Conservation (phyloP, 2,329 filamentous ascomycete genomes). For the Amauroascus niger region DNA sequence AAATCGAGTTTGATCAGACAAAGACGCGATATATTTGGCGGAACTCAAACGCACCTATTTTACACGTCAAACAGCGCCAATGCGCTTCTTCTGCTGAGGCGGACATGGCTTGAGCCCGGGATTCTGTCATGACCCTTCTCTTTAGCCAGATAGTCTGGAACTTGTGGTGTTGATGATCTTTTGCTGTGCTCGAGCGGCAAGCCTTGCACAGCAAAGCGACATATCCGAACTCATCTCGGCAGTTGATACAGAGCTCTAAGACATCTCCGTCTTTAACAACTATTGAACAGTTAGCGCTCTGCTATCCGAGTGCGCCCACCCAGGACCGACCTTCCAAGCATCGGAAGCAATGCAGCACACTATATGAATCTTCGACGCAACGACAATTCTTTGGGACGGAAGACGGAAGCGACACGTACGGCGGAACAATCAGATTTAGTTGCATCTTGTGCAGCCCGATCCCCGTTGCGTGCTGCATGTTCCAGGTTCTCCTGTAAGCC, state of each 20-base stretch:
- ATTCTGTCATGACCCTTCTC: neutral
- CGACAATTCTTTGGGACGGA: neutral
- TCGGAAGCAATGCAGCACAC: neutral
- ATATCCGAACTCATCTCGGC: neutral
- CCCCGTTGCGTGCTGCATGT: neutral
- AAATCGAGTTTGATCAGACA: neutral
- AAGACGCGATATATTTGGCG: neutral
- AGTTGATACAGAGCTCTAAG: neutral
- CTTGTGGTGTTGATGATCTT: neutral
- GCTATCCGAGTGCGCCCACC: neutral
- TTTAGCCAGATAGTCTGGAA: neutral
- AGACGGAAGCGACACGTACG: neutral
- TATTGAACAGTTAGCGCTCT: neutral
- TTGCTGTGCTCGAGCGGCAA: neutral
- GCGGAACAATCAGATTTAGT: neutral
- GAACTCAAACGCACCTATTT: neutral
- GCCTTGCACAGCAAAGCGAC: neutral
- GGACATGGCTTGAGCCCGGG: neutral
- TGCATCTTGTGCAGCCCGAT: neutral
- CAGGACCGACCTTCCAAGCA: neutral
- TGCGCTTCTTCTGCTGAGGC: neutral
- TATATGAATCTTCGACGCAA: neutral
- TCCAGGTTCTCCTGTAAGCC: neutral
- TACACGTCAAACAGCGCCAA: neutral
- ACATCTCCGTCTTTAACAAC: neutral